Conservation (phyloP, 495 filamentous ascomycete species). For the Xylaria longipes region DNA sequence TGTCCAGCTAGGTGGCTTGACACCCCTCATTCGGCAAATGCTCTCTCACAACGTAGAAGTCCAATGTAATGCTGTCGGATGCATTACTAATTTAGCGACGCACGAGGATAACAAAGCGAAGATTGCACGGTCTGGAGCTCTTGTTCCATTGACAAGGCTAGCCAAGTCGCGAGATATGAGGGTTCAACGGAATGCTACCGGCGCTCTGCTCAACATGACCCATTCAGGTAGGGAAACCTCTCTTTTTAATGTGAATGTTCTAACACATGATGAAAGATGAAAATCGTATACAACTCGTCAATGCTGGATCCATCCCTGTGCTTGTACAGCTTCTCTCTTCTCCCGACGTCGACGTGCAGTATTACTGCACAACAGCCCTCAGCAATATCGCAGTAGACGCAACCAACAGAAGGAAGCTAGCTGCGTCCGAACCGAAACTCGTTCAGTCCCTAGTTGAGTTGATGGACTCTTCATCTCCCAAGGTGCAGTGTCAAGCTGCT, state of each 20-base stretch:
- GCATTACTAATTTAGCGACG: constrained; percentile 96
- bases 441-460: constrained; percentile 93
- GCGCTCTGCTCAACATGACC: constrained; percentile 97
- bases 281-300: constrained; percentile 95
- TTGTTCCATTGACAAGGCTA: constrained; percentile 86
- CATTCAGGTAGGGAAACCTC: constrained; percentile 77
- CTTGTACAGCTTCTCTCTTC: constrained; percentile 93
- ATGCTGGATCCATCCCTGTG: constrained; percentile 94
- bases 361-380: constrained; percentile 97
- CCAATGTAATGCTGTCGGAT: constrained; percentile 98
- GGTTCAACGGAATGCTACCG: constrained; percentile 96
- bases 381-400: constrained; percentile 98
- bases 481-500: constrained; percentile 97
- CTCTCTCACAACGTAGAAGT: constrained; percentile 98
- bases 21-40: constrained; percentile 96
- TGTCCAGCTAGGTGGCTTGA: constrained; percentile 86
- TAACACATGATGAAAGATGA: constrained; percentile 69
- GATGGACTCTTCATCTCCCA: constrained; percentile 96
- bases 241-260: constrained; percentile 28
- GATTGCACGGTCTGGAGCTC: constrained; percentile 92
- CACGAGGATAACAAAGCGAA: constrained; percentile 99
- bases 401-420: constrained; percentile 86
- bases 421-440: constrained; percentile 84
- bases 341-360: constrained; percentile 94
- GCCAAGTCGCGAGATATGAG: constrained; percentile 99